Base-by-base conservation (phyloP, 257 asterid genomes). In the Capsicum rhomboideum region DNA sequence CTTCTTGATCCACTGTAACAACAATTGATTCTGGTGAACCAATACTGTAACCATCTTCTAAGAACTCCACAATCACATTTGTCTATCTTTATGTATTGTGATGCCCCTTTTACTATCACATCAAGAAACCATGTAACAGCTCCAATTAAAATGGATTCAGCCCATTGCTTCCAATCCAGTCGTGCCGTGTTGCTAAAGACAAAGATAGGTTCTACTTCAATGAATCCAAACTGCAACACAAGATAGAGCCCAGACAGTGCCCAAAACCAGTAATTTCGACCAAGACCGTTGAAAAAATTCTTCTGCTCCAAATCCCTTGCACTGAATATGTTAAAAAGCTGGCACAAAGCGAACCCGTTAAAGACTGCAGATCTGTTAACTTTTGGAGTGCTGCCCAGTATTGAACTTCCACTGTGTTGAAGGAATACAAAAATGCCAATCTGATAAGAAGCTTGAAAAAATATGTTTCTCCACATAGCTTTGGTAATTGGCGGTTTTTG, bases 401-500 rank as follows among this genome's bases (percentile, higher is more conserved):
- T 21, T 8, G 29, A 83, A 4, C 69, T 83, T 74, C 91, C 91
- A 58, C 37, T 74, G 16, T 55, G 69, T 77, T 84, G 88, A 50
- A 90, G 88, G 4, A 58, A 23, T 37, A 90, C 37, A 14, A 84
- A 85, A 18, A 88, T 52, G 23, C 46, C 26, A 28, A 82, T 86
- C 83, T 85, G 91, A 61, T 88, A 90, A 58, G 54, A 69, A 66
- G 71, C 88, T 74, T 90, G 92, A 28, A 86, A 1, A n/a, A 71
- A 56, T 10, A 84, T 83, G 79, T 88, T 88, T 61, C 88, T 79
- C 86, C 80, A 84, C 89, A 90, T 86, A n/a, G 68, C 79, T 52
- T 64, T 83, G 18, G 88, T 88, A 29, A 88, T 82, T 20, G 84
- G 82, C 12, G 58, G 74, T 18, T 29, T 28, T 17, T 83, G 52